A percentile compares a stretch with the other conserved stretches of the same genome.
Evolutionary conservation across 2,329 filamentous ascomycete genomes (phyloP).

Genomic region (Aureobasidium uvarum): DNA sequence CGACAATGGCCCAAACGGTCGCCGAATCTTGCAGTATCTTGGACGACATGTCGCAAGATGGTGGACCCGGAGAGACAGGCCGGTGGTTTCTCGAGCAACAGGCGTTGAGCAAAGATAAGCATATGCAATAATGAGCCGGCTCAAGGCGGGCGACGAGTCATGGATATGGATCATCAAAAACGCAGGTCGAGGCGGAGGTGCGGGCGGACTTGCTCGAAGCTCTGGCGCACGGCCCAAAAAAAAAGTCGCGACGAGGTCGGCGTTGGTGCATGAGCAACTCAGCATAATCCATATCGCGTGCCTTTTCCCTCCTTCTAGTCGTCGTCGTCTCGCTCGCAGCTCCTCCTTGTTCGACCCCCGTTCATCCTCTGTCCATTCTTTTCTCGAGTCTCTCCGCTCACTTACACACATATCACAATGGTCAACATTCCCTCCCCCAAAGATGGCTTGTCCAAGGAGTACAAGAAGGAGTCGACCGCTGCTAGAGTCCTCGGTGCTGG

Average conservation of each 20-base stretch:
- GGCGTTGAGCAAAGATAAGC: background rate
- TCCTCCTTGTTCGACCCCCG: slow-evolving; percentile 12
- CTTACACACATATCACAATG: background rate
- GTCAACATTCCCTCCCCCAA: slow-evolving; percentile 33
- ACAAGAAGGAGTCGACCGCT: slow-evolving; percentile 82
- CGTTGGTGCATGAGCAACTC: slow-evolving; percentile 10
- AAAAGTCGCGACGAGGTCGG: slow-evolving; percentile 2
- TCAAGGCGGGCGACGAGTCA: slow-evolving; percentile 5
- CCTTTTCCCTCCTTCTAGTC: background rate
- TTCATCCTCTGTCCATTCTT: slow-evolving; percentile 4
- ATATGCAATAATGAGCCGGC: background rate
- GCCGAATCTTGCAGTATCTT: background rate
- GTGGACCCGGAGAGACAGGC: background rate
- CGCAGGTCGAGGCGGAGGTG: slow-evolving; percentile 8
- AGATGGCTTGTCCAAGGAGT: slow-evolving; percentile 52
- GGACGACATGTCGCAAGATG: background rate
- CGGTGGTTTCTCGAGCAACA: background rate
- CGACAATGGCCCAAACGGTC: background rate
- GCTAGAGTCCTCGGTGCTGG: slow-evolving; percentile 90
- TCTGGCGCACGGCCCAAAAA: slow-evolving; percentile 11
- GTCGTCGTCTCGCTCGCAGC: slow-evolving; percentile 2
- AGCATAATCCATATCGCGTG: slow-evolving; percentile 17
- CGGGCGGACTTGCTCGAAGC: background rate
- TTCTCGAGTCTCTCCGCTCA: slow-evolving; percentile 9
- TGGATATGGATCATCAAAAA: background rate